Conservation (phyloP, 2,329 filamentous ascomycete species). For the Penicillium thymicola region DNA sequence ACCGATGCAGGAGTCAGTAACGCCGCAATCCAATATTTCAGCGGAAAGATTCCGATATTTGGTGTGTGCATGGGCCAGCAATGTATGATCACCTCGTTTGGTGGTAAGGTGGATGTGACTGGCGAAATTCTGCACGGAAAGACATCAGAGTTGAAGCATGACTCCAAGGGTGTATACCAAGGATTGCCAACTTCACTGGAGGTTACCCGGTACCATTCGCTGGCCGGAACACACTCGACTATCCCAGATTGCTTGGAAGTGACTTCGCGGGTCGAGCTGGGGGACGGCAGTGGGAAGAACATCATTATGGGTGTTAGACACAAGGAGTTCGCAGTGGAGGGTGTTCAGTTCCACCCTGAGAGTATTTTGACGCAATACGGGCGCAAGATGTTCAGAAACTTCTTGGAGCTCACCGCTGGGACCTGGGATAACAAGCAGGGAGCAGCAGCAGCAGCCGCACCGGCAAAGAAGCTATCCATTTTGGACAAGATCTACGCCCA, state of each 20-base stretch:
- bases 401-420: slow-evolving; percentile 79
- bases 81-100: slow-evolving; percentile 93
- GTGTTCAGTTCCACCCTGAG: slow-evolving; percentile 96
- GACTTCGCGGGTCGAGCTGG: slow-evolving; percentile 78
- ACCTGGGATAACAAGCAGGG: slow-evolving; percentile 81
- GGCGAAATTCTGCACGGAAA: slow-evolving; percentile 97
- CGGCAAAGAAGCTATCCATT: slow-evolving; percentile 72
- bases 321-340: slow-evolving; percentile 86
- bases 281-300: slow-evolving; percentile 68
- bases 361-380: slow-evolving; percentile 92
- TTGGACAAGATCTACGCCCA: slow-evolving; percentile 86
- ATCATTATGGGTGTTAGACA: slow-evolving; percentile 97
- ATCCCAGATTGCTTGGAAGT: slow-evolving; percentile 83
- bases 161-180: slow-evolving; percentile 85
- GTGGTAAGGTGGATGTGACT: slow-evolving; percentile 84
- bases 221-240: slow-evolving; percentile 86
- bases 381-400: slow-evolving; percentile 86
- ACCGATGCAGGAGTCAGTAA: slow-evolving; percentile 92
- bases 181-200: slow-evolving; percentile 76
- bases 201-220: slow-evolving; percentile 93
- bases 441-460: slow-evolving; percentile 25
- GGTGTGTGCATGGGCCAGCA: slow-evolving; percentile 99
- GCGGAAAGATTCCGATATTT: slow-evolving; percentile 89
- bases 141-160: slow-evolving; percentile 85
- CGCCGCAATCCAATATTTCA: slow-evolving; percentile 85